Conservation (phyloP, 139 green algal species). For the Chlorella vulgaris region DNA sequence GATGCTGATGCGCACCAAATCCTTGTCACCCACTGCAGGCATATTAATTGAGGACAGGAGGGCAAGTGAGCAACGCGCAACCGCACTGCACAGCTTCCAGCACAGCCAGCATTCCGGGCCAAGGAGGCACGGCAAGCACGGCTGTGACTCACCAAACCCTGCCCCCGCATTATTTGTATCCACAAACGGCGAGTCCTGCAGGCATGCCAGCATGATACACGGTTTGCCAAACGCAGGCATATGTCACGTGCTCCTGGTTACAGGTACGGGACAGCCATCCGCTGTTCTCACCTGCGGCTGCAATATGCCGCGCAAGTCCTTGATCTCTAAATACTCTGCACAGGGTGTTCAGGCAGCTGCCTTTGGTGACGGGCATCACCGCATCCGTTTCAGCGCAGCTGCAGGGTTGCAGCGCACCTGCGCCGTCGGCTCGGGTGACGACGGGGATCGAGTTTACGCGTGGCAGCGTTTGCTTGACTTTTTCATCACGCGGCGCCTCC, state of each 20-base stretch:
- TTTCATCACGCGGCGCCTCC: too few relatives aligned
- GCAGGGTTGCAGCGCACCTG: not conserved
- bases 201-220: not conserved
- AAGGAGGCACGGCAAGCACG: too few relatives aligned
- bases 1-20: conserved; percentile 75
- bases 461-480: not conserved
- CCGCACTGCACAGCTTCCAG: too few relatives aligned
- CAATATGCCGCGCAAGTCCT: conserved; percentile 4
- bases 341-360: too few relatives aligned
- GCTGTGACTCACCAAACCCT: conserved; percentile 86
- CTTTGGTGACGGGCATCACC: too few relatives aligned
- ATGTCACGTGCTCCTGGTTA: not conserved
- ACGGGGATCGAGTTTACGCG: conserved; percentile 22
- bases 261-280: not conserved
- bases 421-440: not conserved
- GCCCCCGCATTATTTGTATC: conserved; percentile 78
- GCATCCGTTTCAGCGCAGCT: too few relatives aligned
- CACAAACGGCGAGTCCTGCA: conserved; percentile 68
- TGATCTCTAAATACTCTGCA: conserved; percentile 37
- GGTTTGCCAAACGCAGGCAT: not conserved
- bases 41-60: too few relatives aligned
- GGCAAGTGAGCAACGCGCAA: too few relatives aligned
- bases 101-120: too few relatives aligned
- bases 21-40: conserved; percentile 75
- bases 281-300: not conserved